Percentiles rank a stretch among this genome's conserved stretches.
Evolutionary conservation across 805 yeast genomes (phyloP).

Genomic region (Isabelozyma heimii): DNA sequence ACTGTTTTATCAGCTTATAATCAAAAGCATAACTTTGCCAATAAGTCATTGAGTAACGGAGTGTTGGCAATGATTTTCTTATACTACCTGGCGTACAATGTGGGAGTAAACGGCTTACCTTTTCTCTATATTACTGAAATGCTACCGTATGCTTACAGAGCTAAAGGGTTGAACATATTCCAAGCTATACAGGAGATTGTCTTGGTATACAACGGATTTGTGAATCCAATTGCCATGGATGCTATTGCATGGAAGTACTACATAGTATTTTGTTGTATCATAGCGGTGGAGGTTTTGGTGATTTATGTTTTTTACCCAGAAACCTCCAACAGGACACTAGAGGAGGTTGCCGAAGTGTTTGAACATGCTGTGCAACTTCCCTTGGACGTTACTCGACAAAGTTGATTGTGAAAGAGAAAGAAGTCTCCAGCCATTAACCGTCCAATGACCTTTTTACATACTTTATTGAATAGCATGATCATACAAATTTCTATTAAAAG

Average conservation of each 20-base stretch:
- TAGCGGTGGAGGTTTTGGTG: constrained; percentile 19
- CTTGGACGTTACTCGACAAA: too few species aligned
- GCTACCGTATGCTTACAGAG: constrained; percentile 30
- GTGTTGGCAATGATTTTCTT: constrained; percentile 52
- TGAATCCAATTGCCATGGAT: constrained; percentile 26
- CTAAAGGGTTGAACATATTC: constrained; percentile 28
- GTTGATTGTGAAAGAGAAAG: too few species aligned
- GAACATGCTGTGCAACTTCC: constrained; percentile 9
- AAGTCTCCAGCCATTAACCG: too few species aligned
- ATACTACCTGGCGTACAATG: constrained; percentile 22
- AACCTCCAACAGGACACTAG: constrained; percentile 31
- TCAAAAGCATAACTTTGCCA: constrained; percentile 37
- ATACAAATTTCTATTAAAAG: too few species aligned
- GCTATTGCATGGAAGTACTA: constrained; percentile 33
- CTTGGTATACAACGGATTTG: constrained; percentile 14
- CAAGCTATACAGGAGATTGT: constrained; percentile 11
- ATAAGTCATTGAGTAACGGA: constrained; percentile 37
- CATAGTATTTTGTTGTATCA: constrained; percentile 28
- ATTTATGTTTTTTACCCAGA: constrained; percentile 25
- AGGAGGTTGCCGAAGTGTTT: constrained; percentile 30
- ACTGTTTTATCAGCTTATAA: constrained; percentile 42
- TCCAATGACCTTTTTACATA: too few species aligned
- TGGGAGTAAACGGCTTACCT: constrained; percentile 28
- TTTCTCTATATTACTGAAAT: constrained; percentile 29
- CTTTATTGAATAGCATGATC: too few species aligned